Conservation (phyloP, 805 yeast species). For the Saitoella complicata region DNA sequence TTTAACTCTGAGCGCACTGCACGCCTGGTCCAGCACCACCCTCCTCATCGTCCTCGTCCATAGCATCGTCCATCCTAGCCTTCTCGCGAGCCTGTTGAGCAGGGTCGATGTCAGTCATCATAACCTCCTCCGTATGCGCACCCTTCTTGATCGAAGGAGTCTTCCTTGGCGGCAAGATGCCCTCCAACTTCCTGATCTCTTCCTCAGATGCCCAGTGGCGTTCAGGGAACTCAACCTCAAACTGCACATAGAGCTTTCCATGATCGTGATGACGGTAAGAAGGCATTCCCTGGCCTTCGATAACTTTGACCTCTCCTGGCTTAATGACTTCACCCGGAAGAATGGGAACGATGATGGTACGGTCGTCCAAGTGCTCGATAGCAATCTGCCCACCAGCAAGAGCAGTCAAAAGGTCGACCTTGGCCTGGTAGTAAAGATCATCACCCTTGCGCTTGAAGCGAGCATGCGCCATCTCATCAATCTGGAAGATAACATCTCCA, state of each 20-base stretch:
- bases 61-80: slow-evolving; percentile 9
- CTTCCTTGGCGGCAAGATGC: slow-evolving; percentile 63
- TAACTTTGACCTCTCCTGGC: slow-evolving; percentile 66
- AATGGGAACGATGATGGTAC: slow-evolving; percentile 65
- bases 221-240: slow-evolving; percentile 77
- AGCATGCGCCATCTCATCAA: slow-evolving; percentile 79
- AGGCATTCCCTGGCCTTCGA: slow-evolving; percentile 97
- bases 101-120: slow-evolving; percentile 52
- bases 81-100: slow-evolving; percentile 31
- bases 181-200: slow-evolving; percentile 55
- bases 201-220: slow-evolving; percentile 51
- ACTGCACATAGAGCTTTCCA: slow-evolving; percentile 78
- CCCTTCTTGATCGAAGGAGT: slow-evolving; percentile 45
- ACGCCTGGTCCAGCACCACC: slow-evolving; percentile 22
- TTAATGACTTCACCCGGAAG: slow-evolving; percentile 85
- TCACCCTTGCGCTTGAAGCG: slow-evolving; percentile 75
- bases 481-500: slow-evolving; percentile 87
- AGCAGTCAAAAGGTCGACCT: slow-evolving; percentile 83
- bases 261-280: slow-evolving; percentile 69
- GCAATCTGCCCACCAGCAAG: slow-evolving; percentile 90
- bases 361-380: slow-evolving; percentile 81
- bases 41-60: slow-evolving; percentile 44
- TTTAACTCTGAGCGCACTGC: slow-evolving; percentile 3
- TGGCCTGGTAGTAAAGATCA: slow-evolving; percentile 70
- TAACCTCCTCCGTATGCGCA: slow-evolving; percentile 69